Evolutionary conservation across 2,329 filamentous ascomycete genomes (phyloP).

Genomic region (Dothideomycetes sp.): DNA sequence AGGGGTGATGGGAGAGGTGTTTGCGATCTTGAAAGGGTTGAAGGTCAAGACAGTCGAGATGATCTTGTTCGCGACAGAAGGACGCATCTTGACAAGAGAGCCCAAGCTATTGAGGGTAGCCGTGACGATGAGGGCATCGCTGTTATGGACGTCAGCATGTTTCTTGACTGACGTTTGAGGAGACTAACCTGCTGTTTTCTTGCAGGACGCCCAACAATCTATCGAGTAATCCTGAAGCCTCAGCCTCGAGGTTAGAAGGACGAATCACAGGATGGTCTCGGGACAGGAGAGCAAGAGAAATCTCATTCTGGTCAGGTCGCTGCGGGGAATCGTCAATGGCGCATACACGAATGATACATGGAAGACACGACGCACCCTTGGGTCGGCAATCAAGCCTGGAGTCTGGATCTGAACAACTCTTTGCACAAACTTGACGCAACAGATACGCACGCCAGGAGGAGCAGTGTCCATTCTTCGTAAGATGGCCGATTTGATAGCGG

Average conservation of each 20-base stretch:
- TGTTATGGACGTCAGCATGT: slow-evolving; percentile 29
- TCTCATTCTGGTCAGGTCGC: slow-evolving; percentile 67
- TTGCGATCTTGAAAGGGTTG: slow-evolving; percentile 74
- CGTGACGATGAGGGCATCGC: slow-evolving; percentile 80
- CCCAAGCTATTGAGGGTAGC: slow-evolving; percentile 84
- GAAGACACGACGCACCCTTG: slow-evolving; percentile 54
- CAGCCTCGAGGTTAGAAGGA: slow-evolving; percentile 75
- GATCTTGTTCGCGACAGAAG: slow-evolving; percentile 75
- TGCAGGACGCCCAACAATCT: slow-evolving; percentile 77
- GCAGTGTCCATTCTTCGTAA: slow-evolving; percentile 79
- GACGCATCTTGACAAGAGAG: slow-evolving; percentile 70
- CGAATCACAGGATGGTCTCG: slow-evolving; percentile 73
- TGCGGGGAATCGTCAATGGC: slow-evolving; percentile 25
- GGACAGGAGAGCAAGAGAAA: slow-evolving; percentile 78
- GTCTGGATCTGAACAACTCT: slow-evolving; percentile 88
- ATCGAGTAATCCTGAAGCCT: slow-evolving; percentile 83
- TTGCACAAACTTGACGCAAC: slow-evolving; percentile 96
- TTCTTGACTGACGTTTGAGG: neutral
- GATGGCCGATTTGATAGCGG: slow-evolving; percentile 80
- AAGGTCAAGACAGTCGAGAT: slow-evolving; percentile 79
- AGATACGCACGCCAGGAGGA: slow-evolving; percentile 68
- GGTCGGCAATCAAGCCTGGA: slow-evolving; percentile 69
- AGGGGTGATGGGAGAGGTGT: slow-evolving; percentile 58
- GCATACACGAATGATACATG: slow-evolving; percentile 8
- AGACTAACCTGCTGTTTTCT: slow-evolving; percentile 68